Base-by-base conservation (phyloP, 2,329 filamentous ascomycete genomes). In the Aureobasidium sp. region DNA sequence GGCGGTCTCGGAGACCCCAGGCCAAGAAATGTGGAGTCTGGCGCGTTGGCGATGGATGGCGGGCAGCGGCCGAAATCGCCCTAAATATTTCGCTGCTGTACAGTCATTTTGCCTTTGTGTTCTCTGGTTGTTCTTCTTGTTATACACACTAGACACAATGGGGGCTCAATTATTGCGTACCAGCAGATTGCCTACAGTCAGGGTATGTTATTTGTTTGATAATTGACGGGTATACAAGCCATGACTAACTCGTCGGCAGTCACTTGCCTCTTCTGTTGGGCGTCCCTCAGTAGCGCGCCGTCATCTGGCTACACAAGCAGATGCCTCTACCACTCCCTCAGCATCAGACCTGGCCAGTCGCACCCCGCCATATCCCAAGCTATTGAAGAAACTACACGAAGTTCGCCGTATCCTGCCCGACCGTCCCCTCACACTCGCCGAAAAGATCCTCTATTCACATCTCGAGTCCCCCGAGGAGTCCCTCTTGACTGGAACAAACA, bases 381-480 rank as follows among this genome's bases (percentile, higher is more conserved):
- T 96, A 57, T 82, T 92, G 72, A 83, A 82, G 71, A 89, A 87
- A 69, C 87, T 96, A 66, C 81, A 84, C 66, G 81, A 91, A 72
- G 92, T 96, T 36, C 82, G 85, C 60, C 82, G 84, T 60, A 84
- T 96, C 10, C 82, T 97, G 37, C 76, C 80, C 9, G 74, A 75
- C 17, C 77, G 82, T 34, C 75, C 81, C 62, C 84, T 99, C 64
- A 97, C 93, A 2, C 84, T 99, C 63, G 92, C 94, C 66, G 94
- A 99, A 78, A 99, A 99, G 84, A 97, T 99, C 71, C 84, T 99
- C 63, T 99, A 97, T 81, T 91, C 92, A 70, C 94, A 99, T 78
- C 81, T 99, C 67, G 88, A 94, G 77, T 89, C 91, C 71, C 85
- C 87, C 7, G 92, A 96, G 76, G 92, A 96, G 74, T 92, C 91